Conservation (phyloP, 352 stramenopile genomes). For the Elongisporangium undulatum region DNA sequence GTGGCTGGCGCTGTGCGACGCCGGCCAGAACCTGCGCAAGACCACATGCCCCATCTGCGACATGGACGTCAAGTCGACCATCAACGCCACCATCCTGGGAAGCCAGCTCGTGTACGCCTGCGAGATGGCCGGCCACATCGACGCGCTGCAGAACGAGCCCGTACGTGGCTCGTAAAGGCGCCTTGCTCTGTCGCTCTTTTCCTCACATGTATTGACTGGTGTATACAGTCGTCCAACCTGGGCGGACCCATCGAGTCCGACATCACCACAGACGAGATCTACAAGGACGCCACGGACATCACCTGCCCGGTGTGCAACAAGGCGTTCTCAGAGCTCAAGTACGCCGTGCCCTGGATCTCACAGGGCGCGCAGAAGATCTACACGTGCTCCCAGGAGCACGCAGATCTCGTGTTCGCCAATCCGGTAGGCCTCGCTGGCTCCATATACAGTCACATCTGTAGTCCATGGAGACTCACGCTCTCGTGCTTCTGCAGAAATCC, state of each 20-base stretch:
- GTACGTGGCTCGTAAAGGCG: slow-evolving; percentile 19
- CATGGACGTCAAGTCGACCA: slow-evolving; percentile 53
- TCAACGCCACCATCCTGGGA: slow-evolving; percentile 65
- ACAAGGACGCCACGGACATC: slow-evolving; percentile 52
- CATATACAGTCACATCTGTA: background rate
- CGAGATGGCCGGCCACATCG: slow-evolving; percentile 80
- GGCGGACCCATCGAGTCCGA: slow-evolving; percentile 35
- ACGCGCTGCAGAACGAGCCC: slow-evolving; percentile 72
- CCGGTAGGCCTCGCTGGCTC: slow-evolving; percentile 13
- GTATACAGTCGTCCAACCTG: slow-evolving; percentile 24
- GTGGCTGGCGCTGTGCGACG: slow-evolving; percentile 14
- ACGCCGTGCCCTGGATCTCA: slow-evolving; percentile 73
- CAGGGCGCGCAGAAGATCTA: slow-evolving; percentile 72
- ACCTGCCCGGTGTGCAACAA: slow-evolving; percentile 67
- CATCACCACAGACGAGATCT: slow-evolving; percentile 62
- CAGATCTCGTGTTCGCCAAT: slow-evolving; percentile 46
- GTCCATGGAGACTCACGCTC: background rate
- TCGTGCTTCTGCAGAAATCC: background rate
- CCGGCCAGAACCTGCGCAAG: slow-evolving; percentile 51
- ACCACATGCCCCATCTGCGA: slow-evolving; percentile 36
- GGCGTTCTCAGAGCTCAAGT: slow-evolving; percentile 44
- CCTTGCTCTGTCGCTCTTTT: background rate
- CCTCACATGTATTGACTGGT: background rate
- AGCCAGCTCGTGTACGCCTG: slow-evolving; percentile 77
- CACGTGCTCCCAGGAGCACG: slow-evolving; percentile 60